A percentile compares a stretch with the other conserved stretches of the same genome.
Evolutionary conservation across 129 eudicot species (phyloP).

Genomic region (Tagetes erecta): DNA sequence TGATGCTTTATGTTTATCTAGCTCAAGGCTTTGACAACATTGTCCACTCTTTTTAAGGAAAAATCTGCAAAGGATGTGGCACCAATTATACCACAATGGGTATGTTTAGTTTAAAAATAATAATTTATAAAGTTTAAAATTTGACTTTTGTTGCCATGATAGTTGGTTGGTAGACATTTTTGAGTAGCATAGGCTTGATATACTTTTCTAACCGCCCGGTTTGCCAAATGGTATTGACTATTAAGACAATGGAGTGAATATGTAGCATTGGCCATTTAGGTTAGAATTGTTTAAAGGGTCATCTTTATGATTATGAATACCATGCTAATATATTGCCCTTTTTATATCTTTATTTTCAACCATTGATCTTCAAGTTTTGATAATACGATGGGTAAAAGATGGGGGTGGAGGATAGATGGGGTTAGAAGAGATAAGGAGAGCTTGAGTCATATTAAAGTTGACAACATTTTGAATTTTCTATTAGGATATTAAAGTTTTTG

Average conservation of each 20-base stretch:
- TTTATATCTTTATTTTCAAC: too few species aligned
- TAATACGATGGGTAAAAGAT: too few species aligned
- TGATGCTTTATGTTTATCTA: constrained; percentile 34
- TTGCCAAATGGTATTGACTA: not conserved
- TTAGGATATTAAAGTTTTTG: too few species aligned
- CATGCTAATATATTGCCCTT: not conserved
- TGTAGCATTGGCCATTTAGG: not conserved
- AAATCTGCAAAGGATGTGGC: constrained; percentile 72
- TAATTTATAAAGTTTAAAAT: too few species aligned
- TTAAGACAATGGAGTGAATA: not conserved
- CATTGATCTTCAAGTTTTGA: too few species aligned
- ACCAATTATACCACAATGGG: constrained; percentile 85
- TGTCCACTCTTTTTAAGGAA: constrained; percentile 64
- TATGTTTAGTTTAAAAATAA: constrained; percentile 20
- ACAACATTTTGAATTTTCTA: too few species aligned
- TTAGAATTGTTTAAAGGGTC: not conserved
- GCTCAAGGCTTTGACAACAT: constrained; percentile 85
- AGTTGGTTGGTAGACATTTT: not conserved
- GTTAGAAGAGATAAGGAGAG: too few species aligned
- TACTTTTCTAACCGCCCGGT: too few species aligned
- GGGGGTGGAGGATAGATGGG: too few species aligned
- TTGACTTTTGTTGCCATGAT: constrained; percentile 1
- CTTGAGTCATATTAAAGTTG: too few species aligned
- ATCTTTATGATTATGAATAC: not conserved
- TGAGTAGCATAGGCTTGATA: not conserved